Evolutionary conservation across 192 early-diverging fungal species (phyloP).

Genomic region (Lunasporangiospora selenospora): DNA sequence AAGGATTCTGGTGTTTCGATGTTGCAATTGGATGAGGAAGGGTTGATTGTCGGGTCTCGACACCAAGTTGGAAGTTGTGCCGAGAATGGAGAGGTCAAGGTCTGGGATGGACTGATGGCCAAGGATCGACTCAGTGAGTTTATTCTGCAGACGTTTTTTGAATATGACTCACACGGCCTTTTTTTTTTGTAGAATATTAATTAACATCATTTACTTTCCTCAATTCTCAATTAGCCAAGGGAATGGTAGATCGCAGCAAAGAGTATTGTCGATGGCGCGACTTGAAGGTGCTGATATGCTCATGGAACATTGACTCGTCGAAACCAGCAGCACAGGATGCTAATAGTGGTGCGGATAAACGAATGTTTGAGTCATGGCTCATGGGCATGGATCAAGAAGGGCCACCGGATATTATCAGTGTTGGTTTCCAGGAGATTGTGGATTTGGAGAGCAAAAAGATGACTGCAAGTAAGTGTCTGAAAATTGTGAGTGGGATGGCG

Average conservation of each 20-base stretch:
- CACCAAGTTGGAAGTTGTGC: constrained; percentile 67
- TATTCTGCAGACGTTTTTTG: background rate
- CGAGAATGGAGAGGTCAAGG: constrained; percentile 66
- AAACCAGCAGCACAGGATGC: constrained; percentile 83
- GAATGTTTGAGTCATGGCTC: constrained; percentile 56
- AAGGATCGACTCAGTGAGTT: constrained; percentile 70
- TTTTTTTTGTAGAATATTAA: background rate
- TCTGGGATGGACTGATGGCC: constrained; percentile 82
- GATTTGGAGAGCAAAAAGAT: constrained; percentile 84
- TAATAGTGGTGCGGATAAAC: constrained; percentile 53
- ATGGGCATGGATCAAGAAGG: constrained; percentile 51
- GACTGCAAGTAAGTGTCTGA: constrained; percentile 69
- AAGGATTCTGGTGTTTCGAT: constrained; percentile 53
- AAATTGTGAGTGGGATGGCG: background rate
- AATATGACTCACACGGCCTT: too few species aligned
- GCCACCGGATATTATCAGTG: constrained; percentile 78
- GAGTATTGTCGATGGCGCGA: constrained; percentile 71
- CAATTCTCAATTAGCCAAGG: constrained; percentile 47
- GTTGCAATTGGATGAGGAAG: constrained; percentile 65
- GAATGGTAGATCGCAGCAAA: constrained; percentile 64
- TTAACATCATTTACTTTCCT: background rate
- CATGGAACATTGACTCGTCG: constrained; percentile 92
- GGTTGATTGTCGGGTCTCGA: constrained; percentile 51
- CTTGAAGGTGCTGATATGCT: constrained; percentile 80
- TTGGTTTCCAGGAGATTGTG: constrained; percentile 89